Base-by-base conservation (phyloP, 1,139 yeast species). In the Candida sanyaensis region DNA sequence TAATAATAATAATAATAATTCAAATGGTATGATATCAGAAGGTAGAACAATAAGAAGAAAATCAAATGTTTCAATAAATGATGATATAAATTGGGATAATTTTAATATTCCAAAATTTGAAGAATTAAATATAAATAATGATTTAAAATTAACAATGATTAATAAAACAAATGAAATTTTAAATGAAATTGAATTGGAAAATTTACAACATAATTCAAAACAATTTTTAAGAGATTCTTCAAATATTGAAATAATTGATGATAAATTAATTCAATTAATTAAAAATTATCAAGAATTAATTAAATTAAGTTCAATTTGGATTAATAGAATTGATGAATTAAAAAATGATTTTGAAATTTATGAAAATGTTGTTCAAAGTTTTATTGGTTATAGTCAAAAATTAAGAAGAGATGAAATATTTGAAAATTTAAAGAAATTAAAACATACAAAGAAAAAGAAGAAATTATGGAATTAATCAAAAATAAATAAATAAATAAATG, bases 301-400 rank as follows among this genome's bases (percentile, higher is more conserved):
- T 9, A 60, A 55, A 41, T 59, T 80, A 37, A 64, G 78, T 40
- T 72, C 79, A 40, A 66, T 75, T 29, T 84, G 86, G 87, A 72
- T 69, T 36, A 63, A 73, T 49, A 73, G 75, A 56, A 64, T 69
- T 47, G 59, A 63, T 43, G 76, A 68, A 30, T 69, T 76, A 11
- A 68, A 69, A 50, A 74, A 73, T 46, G 86, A 84, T 57, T 80
- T 82, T 55, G 81, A 80, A 45, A 81, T 86, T 11, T 84, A 83
- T 58, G 91, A 86, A 58, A 73, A 82, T 5, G 89, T 86, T 53
- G 87, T 86, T 33, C 90, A 85, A 61, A 83, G 83, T 54, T 68
- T 84, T 53, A 84, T 85, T 33, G 92, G 88, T 21, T 84, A 85
- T 61, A 83, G 87, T 30, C 91, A 86, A 58, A 75, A 77, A 54